phyloP scores from a whole-genome alignment of 345 rosid species.

The Leavenworthia alabamica region DNA sequence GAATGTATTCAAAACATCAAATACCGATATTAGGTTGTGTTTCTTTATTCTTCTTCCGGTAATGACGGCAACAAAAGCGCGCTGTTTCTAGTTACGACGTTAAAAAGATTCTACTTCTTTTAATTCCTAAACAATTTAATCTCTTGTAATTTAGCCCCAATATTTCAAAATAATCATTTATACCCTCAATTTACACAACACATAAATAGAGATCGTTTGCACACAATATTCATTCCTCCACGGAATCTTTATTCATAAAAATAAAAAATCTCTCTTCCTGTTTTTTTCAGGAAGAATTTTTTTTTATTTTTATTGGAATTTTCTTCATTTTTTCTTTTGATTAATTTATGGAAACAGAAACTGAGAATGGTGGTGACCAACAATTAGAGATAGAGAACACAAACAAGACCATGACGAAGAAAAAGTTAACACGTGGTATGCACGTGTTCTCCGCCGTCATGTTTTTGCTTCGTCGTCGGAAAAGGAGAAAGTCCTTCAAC shows the following conservation, averaged over 20 bases:
- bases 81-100: slow-evolving; percentile 4
- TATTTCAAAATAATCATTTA: not conserved
- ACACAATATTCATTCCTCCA: not conserved
- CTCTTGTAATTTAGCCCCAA: not conserved
- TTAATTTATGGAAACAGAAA: slow-evolving; percentile 19
- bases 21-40: slow-evolving; percentile 17
- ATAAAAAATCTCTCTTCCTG: slow-evolving; percentile 16
- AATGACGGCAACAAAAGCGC: slow-evolving; percentile 11
- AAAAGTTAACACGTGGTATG: slow-evolving; percentile 36
- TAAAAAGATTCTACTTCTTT: not conserved
- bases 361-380: slow-evolving; percentile 22
- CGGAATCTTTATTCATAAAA: not conserved
- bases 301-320: not conserved
- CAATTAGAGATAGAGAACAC: slow-evolving; percentile 20
- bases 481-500: slow-evolving; percentile 33
- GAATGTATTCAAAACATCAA: too few relatives aligned
- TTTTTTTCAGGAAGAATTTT: slow-evolving; percentile 15
- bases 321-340: not conserved
- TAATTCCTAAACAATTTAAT: not conserved
- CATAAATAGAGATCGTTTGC: slow-evolving; percentile 17
- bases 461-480: slow-evolving; percentile 36
- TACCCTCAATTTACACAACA: not conserved
- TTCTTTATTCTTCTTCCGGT: slow-evolving; percentile 1
- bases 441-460: slow-evolving; percentile 42
- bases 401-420: not conserved